phyloP scores from a whole-genome alignment of 2,329 filamentous ascomycete genomes.

The Aaosphaeria arxii region DNA sequence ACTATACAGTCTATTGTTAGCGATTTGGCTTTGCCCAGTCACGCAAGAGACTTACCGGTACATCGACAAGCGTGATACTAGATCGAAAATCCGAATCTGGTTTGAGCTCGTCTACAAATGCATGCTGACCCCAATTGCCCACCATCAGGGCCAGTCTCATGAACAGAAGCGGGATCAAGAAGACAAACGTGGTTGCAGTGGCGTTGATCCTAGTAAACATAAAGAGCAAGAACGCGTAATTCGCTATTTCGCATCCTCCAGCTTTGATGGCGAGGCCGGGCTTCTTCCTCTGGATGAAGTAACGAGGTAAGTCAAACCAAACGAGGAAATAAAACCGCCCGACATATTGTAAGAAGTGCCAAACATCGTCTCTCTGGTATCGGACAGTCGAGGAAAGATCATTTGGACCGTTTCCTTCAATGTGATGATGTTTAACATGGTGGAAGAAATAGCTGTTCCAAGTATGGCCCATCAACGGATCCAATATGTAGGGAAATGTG shows the following conservation, averaged over 20 bases:
- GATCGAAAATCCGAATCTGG: slow-evolving; percentile 76
- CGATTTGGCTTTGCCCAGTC: too few species aligned
- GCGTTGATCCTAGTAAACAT: slow-evolving; percentile 49
- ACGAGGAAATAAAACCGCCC: slow-evolving; percentile 70
- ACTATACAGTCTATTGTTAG: slow-evolving; percentile 45
- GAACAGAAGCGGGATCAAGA: slow-evolving; percentile 63
- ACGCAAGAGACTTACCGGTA: slow-evolving; percentile 56
- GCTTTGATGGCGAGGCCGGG: slow-evolving; percentile 53
- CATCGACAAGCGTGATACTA: slow-evolving; percentile 76
- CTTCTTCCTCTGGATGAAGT: slow-evolving; percentile 67
- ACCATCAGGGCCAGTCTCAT: slow-evolving; percentile 73
- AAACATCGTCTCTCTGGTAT: slow-evolving; percentile 68
- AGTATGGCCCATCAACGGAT: slow-evolving; percentile 77
- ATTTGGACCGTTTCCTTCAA: slow-evolving; percentile 74
- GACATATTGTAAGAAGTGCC: slow-evolving; percentile 69
- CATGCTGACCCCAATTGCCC: slow-evolving; percentile 83
- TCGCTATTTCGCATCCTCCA: slow-evolving; percentile 60
- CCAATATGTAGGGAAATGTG: slow-evolving; percentile 68
- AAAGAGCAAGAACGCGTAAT: slow-evolving; percentile 46
- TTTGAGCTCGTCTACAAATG: slow-evolving; percentile 71
- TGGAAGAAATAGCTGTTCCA: slow-evolving; percentile 86
- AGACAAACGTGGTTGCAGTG: slow-evolving; percentile 60
- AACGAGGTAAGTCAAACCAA: slow-evolving; percentile 72
- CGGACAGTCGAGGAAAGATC: slow-evolving; percentile 74
- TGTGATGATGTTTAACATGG: slow-evolving; percentile 82